These are phyloP conservation scores for Zygoascus sp. DNA, from an alignment of 1,139 yeast species.

Conservation along the genomic window DNA sequence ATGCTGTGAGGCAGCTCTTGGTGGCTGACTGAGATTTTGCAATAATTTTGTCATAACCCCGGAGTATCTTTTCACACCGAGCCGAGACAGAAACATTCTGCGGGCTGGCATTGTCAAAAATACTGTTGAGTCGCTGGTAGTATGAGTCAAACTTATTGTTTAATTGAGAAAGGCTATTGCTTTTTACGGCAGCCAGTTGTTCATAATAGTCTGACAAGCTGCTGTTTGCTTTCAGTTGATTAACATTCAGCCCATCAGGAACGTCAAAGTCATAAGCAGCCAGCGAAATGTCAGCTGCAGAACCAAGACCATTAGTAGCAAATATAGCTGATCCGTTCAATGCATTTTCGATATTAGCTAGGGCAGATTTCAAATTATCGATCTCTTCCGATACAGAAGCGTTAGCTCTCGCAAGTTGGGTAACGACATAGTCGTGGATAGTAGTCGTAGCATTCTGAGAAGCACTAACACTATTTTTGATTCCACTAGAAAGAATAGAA, in stretches of 20 bases:
- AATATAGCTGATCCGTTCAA: constrained; percentile 16
- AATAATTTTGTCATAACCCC: neutral
- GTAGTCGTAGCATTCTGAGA: constrained; percentile 9
- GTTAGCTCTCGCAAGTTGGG: constrained; percentile 11
- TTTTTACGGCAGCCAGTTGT: neutral
- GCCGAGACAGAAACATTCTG: neutral
- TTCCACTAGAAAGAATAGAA: neutral
- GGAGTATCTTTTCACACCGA: neutral
- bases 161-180: neutral
- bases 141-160: neutral
- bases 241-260: constrained; percentile 13
- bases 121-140: neutral
- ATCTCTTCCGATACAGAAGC: constrained; percentile 13
- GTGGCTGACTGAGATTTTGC: neutral
- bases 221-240: neutral
- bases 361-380: constrained; percentile 15
- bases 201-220: neutral
- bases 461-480: neutral
- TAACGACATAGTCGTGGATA: constrained; percentile 10
- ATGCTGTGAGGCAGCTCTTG: constrained; percentile 14
- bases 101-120: neutral
- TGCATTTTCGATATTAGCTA: constrained; percentile 17
- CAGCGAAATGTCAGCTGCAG: constrained; percentile 15
- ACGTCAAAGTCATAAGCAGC: constrained; percentile 14
- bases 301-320: constrained; percentile 15